Base-by-base conservation (phyloP, 2,329 filamentous ascomycete genomes). In the Sordariomycetes sp. region DNA sequence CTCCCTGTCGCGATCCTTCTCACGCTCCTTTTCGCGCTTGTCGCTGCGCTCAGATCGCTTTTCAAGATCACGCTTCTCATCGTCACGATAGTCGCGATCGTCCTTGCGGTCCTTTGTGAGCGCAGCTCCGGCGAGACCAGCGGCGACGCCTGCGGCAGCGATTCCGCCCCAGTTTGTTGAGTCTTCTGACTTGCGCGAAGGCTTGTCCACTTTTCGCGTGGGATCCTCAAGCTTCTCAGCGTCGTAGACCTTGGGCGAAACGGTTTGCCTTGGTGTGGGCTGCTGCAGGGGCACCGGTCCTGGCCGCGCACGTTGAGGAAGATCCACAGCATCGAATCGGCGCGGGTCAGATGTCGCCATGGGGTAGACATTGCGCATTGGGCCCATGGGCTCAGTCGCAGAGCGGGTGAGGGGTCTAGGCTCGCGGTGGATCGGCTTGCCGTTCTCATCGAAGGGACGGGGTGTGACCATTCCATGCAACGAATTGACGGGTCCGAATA, bases 251-350 rank as follows among this genome's bases (percentile, higher is more conserved):
- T 73, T 72, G 40, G 73, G 72, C 24, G 79, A 79, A 3, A 93
- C 76, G 1, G 84, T 85, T 3, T 72, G 68, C 38, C 85, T 72
- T 3, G 88, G 88, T 45, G 87, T 81, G 3, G 88, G 88, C 46
- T 94, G 86, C 52, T 92, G 82, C n/a, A 95, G 66, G 9, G 79
- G 77, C 21, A 86, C 70, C 0, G 75, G 66, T 6, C 64, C 74
- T 5, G 79, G 72, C 27, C 73, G 67, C 12, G 57, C 51, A 14
- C 54, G 58, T 16, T 59, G 53, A 3, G 63, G 51, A 7, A 62
- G 48, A 18, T 35, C 29, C 28, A 63, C 58, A 12, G 64, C 64
- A 15, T 85, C 79, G 44, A 80, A 80, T 18, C 60, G 66, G 15
- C 59, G 64, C 6, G 77, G 75, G 42, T 88, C 83, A 4, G 70